Base-by-base conservation (phyloP, 345 rosid genomes). In the Eucalyptus polybractea region DNA sequence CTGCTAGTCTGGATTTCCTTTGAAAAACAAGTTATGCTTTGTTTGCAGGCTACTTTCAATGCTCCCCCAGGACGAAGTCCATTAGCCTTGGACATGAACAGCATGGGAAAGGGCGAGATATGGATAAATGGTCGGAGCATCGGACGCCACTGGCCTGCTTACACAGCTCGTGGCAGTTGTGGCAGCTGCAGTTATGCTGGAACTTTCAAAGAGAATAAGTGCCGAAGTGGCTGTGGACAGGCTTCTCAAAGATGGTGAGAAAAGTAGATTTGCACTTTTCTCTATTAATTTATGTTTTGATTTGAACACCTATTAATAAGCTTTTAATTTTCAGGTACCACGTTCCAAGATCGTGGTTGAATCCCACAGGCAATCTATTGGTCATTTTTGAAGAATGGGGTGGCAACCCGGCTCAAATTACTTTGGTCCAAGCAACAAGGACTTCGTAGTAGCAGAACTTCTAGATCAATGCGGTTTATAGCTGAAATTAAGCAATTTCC, bases 91-190 rank as follows among this genome's bases (percentile, higher is more conserved):
- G 99, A 97, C 89, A 95, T 96, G 99, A 90, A 90, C 90, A 93
- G 95, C 91, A 96, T 96, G 97, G 98, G 98, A 27, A 95, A 96
- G 89, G 97, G 99, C 51, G 94, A 95, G 91, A 89, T 97, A 83
- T 97, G 99, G 99, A 93, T 97, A 62, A 97, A 97, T 50, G 98
- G 99, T 81, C 92, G 90, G 89, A 96, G 95, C 90, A 93, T 97
- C n/a, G 99, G 99, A 88, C 95, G 99, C 37, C 95, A 97, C 87
- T 95, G 98, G 99, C 95, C 97, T 25, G 95, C 87, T 53, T 94
- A 94, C 58, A 94, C 89, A 88, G 99, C 98, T 31, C 92, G 58
- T 45, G 99, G 99, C 22, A 90, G 90, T 67, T 98, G 99, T 50
- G 94, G 95, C 11, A 92, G 89, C 33, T 98, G 99, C 83, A 93